Evolutionary conservation across 2,329 filamentous ascomycete species (phyloP).

Genomic region (Aspergillus tubingensis): DNA sequence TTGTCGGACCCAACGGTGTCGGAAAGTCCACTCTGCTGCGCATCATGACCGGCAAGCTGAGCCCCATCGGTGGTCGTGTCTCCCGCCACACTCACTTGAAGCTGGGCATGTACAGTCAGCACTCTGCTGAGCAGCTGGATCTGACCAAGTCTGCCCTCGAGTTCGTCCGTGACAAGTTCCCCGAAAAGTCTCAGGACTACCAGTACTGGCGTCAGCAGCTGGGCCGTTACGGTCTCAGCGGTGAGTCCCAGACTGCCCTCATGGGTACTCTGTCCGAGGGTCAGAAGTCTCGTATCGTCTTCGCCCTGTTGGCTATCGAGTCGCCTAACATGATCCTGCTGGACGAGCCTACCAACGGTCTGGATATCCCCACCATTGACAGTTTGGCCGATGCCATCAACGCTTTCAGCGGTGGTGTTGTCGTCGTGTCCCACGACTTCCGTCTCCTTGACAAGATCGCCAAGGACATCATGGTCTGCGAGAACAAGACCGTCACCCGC

Average conservation of each 20-base stretch:
- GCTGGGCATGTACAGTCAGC: conserved; percentile 96
- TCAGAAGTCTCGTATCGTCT: conserved; percentile 97
- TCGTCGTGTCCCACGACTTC: conserved; percentile 99
- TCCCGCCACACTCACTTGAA: conserved; percentile 97
- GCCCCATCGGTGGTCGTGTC: conserved; percentile 77
- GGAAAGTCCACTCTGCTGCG: conserved; percentile 96
- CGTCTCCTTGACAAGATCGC: conserved; percentile 98
- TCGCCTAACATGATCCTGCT: conserved; percentile 95
- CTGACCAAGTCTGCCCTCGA: conserved; percentile 96
- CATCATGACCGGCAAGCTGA: conserved; percentile 94
- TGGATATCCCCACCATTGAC: conserved; percentile 98
- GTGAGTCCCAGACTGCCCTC: conserved; percentile 91
- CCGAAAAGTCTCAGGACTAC: conserved; percentile 87
- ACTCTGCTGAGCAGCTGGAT: conserved; percentile 97
- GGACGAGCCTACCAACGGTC: conserved; percentile 98
- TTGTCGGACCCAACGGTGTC: conserved; percentile 98
- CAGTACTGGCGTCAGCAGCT: conserved; percentile 99
- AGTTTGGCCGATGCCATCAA: conserved; percentile 97
- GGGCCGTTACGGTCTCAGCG: conserved; percentile 87
- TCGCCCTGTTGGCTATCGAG: conserved; percentile 93
- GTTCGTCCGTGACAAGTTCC: conserved; percentile 96
- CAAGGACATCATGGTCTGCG: conserved; percentile 99
- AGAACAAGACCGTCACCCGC: conserved; percentile 88
- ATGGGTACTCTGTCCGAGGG: conserved; percentile 98
- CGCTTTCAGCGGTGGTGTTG: conserved; percentile 91